Conservation (phyloP, 805 yeast genomes). For the Kregervanrija fluxuum region DNA sequence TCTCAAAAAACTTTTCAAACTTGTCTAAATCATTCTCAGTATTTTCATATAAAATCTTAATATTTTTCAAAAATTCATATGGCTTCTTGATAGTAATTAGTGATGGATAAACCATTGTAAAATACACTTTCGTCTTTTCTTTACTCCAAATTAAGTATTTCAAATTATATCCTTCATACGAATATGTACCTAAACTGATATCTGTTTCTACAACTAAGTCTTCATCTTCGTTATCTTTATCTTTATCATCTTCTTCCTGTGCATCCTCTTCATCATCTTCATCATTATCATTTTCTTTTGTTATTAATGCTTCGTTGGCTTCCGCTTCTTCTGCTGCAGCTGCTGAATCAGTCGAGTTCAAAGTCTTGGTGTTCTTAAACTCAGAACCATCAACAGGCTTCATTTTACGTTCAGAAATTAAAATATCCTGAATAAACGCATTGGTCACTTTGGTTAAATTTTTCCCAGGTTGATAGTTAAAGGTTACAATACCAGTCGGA, state of each 20-base stretch:
- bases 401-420: constrained; percentile 34
- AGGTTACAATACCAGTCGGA: constrained; percentile 46
- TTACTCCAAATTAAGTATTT: constrained; percentile 34
- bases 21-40: constrained; percentile 22
- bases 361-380: constrained; percentile 2
- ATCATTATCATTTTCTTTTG: background rate
- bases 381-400: constrained; percentile 18
- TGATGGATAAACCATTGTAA: constrained; percentile 36
- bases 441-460: constrained; percentile 36
- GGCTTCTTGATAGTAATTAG: constrained; percentile 24
- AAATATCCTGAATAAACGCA: constrained; percentile 39
- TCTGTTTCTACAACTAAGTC: constrained; percentile 18
- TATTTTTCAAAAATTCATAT: constrained; percentile 22
- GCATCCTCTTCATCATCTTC: constrained; percentile 4
- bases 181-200: constrained; percentile 22
- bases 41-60: constrained; percentile 18
- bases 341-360: background rate
- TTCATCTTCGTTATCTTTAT: constrained; percentile 13
- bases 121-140: constrained; percentile 32
- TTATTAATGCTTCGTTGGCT: background rate
- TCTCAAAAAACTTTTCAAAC: constrained; percentile 31
- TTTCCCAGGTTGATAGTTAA: constrained; percentile 35
- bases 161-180: constrained; percentile 36
- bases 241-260: constrained; percentile 5
- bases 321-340: constrained; percentile 4